Evolutionary conservation across 2,329 filamentous ascomycete species (phyloP).

Genomic region (Fusarium foetens): DNA sequence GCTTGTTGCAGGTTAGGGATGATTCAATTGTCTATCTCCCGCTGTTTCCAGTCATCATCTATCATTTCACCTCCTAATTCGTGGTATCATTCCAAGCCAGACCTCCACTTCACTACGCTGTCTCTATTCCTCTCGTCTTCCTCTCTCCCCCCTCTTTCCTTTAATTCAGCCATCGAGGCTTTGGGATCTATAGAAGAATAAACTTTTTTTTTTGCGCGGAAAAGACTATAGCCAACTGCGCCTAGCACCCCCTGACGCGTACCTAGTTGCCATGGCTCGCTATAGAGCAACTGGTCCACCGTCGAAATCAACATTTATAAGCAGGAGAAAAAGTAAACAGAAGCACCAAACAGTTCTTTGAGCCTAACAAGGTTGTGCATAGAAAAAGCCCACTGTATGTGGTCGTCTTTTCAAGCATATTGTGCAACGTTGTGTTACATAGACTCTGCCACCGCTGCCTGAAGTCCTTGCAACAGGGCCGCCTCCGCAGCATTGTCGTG

Average conservation of each 20-base stretch:
- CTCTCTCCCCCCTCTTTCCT: background rate
- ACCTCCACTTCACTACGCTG: slow-evolving; percentile 6
- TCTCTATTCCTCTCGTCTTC: background rate
- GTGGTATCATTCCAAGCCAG: slow-evolving; percentile 44
- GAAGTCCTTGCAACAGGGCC: slow-evolving; percentile 49
- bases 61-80: slow-evolving; percentile 41
- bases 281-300: slow-evolving; percentile 20
- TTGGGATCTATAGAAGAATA: slow-evolving; percentile 25
- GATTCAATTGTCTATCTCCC: slow-evolving; percentile 23
- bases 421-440: slow-evolving; percentile 22
- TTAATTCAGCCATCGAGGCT: slow-evolving; percentile 36
- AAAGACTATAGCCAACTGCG: slow-evolving; percentile 14
- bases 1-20: background rate
- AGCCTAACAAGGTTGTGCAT: background rate
- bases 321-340: background rate
- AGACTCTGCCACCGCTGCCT: slow-evolving; percentile 48
- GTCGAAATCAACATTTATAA: slow-evolving; percentile 18
- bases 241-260: slow-evolving; percentile 1
- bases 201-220: background rate
- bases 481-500: slow-evolving; percentile 51
- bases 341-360: slow-evolving; percentile 12
- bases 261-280: slow-evolving; percentile 9
- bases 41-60: slow-evolving; percentile 9
- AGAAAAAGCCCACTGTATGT: background rate
- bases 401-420: background rate